Evolutionary conservation across 371 early-diverging fungal species (phyloP).

Genomic region (Nematocida sp.): DNA sequence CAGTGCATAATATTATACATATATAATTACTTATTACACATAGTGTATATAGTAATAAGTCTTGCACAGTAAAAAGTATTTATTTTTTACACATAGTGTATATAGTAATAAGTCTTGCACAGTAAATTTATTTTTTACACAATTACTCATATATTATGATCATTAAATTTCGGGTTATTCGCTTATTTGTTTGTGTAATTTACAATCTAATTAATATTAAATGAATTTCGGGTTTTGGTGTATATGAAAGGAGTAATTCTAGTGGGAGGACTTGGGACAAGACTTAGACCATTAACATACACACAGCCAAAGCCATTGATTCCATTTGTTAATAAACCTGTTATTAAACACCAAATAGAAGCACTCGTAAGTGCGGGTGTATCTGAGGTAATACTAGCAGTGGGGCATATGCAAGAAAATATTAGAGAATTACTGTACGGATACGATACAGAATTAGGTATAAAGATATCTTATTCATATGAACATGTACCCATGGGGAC

Average conservation of each 20-base stretch:
- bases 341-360: constrained; percentile 96
- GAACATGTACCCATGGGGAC: constrained; percentile 94
- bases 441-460: constrained; percentile 75
- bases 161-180: no score
- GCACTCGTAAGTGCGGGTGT: constrained; percentile 90
- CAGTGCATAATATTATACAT: no score
- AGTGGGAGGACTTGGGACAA: constrained; percentile 96
- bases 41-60: no score
- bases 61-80: no score
- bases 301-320: constrained; percentile 96
- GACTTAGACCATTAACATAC: constrained; percentile 92
- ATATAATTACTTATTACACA: no score
- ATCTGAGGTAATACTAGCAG: constrained; percentile 90
- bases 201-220: constrained; percentile 14
- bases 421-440: constrained; percentile 78
- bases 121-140: no score
- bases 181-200: constrained; percentile 4
- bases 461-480: constrained; percentile 89
- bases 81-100: no score
- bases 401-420: constrained; percentile 88
- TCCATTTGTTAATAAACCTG: constrained; percentile 94
- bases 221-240: constrained; percentile 25
- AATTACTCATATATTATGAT: no score
- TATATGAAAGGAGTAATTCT: constrained; percentile 84
- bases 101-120: no score